phyloP scores from a whole-genome alignment of 2,329 filamentous ascomycete genomes.

The Claviceps fusiformis region DNA sequence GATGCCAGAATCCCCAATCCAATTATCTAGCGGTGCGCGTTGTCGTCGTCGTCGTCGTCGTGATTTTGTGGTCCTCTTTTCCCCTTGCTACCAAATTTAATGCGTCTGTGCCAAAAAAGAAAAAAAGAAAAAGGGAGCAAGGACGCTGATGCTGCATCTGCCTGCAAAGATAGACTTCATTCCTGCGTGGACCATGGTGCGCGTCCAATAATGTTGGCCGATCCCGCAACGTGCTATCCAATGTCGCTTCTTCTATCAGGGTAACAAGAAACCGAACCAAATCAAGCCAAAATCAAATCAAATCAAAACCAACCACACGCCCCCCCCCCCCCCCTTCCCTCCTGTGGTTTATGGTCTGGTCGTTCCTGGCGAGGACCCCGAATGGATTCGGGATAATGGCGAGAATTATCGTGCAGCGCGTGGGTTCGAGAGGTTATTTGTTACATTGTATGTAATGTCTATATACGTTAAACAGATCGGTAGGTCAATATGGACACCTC shows the following conservation, averaged over 20 bases:
- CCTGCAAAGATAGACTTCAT: not conserved
- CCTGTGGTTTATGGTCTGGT: not conserved
- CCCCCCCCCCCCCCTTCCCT: not conserved
- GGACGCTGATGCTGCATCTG: not conserved
- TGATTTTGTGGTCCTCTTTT: not conserved
- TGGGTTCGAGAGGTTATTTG: no score
- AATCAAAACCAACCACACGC: not conserved
- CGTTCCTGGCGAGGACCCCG: not conserved
- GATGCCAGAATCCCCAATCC: no score
- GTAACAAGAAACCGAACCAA: not conserved
- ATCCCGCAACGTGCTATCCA: constrained; percentile 1
- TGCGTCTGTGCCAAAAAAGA: no score
- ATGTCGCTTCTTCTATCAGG: not conserved
- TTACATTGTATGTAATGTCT: no score
- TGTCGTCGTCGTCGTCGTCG: no score
- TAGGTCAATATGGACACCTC: no score
- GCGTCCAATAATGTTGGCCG: not conserved
- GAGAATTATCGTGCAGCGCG: not conserved
- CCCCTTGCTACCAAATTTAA: not conserved
- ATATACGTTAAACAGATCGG: no score
- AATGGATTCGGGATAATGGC: not conserved
- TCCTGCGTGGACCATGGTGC: not conserved
- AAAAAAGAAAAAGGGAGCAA: not conserved
- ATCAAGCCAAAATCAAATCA: not conserved
- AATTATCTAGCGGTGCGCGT: no score